Conservation (phyloP, 1,284 basidiomycete genomes). For the Amylostereum areolatum region DNA sequence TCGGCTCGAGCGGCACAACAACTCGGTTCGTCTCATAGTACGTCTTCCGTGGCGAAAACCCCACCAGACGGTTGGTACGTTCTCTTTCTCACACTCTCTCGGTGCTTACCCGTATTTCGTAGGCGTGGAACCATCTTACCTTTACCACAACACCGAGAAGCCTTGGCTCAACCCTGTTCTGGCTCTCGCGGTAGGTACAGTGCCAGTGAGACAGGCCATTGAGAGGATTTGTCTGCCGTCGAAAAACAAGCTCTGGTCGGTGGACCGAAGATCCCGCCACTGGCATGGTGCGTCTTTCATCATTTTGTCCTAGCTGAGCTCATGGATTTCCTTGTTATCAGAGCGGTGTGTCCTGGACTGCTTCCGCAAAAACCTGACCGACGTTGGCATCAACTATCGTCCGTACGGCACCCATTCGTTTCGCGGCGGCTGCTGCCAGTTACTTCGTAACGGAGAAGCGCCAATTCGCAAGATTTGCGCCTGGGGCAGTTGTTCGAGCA, state of each 20-base stretch:
- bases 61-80: conserved; percentile 12
- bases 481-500: conserved; percentile 19
- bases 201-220: neutral
- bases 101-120: neutral
- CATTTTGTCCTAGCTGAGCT: neutral
- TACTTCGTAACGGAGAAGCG: conserved; percentile 11
- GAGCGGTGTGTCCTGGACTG: conserved; percentile 14
- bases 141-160: conserved; percentile 4
- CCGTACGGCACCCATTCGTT: conserved; percentile 22
- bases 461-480: conserved; percentile 9
- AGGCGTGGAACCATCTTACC: conserved; percentile 9
- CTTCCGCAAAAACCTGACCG: conserved; percentile 17
- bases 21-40: neutral
- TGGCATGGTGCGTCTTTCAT: conserved; percentile 6
- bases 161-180: conserved; percentile 9
- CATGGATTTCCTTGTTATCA: neutral
- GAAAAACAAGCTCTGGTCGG: conserved; percentile 1
- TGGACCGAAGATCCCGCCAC: conserved; percentile 1
- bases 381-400: conserved; percentile 15
- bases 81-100: neutral
- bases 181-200: conserved; percentile 7
- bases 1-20: neutral
- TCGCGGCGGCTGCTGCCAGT: conserved; percentile 19
- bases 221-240: conserved; percentile 5
- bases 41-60: conserved; percentile 8